Conservation (phyloP, 768 basidiomycete species). For the Mycena crocata region DNA sequence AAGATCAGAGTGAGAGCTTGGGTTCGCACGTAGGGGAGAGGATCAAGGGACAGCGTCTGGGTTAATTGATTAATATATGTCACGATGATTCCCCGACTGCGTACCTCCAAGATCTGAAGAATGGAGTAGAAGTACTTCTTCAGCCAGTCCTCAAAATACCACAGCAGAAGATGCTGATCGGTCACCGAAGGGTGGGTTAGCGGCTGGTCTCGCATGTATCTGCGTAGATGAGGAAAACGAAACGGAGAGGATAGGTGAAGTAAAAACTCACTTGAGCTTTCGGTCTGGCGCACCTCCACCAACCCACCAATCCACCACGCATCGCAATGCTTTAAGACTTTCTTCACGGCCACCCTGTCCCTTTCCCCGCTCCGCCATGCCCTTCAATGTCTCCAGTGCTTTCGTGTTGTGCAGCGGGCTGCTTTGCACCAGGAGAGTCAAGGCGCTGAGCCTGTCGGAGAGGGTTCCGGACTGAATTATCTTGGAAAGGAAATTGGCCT, state of each 20-base stretch:
- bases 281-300: conserved; percentile 91
- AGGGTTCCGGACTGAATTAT: conserved; percentile 91
- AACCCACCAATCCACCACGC: conserved; percentile 97
- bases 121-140: conserved; percentile 97
- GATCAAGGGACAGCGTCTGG: conserved; percentile 85
- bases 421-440: conserved; percentile 89
- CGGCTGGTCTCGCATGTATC: conserved; percentile 93
- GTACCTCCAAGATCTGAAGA: conserved; percentile 89
- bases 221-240: conserved; percentile 45
- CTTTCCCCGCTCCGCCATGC: conserved; percentile 81
- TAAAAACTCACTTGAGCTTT: conserved; percentile 79
- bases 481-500: conserved; percentile 84
- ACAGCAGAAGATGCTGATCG: conserved; percentile 80
- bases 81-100: conserved; percentile 25
- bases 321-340: conserved; percentile 88
- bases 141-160: conserved; percentile 97
- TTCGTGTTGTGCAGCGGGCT: conserved; percentile 88
- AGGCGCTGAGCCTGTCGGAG: conserved; percentile 90
- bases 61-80: conserved; percentile 2
- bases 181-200: conserved; percentile 70
- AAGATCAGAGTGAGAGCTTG: conserved; percentile 84
- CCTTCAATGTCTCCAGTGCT: conserved; percentile 79
- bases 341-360: conserved; percentile 94
- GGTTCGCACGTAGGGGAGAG: conserved; percentile 87
- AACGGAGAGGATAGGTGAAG: neutral